Evolutionary conservation across 1,284 basidiomycete genomes (phyloP).

Genomic region (Ustilago curta): DNA sequence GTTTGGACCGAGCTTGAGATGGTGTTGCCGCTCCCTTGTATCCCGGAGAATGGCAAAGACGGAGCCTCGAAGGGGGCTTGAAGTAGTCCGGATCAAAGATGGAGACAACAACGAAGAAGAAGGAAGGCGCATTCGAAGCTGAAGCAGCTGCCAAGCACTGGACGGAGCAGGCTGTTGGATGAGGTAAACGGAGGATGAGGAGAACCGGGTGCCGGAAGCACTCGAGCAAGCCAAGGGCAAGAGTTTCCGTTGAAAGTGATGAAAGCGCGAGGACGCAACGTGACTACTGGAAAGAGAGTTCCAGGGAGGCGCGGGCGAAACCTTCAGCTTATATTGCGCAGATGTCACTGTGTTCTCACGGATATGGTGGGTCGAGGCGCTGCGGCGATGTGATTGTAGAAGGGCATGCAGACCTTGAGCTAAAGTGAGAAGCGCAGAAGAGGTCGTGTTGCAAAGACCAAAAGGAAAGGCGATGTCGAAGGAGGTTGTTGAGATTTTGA

Average conservation of each 20-base stretch:
- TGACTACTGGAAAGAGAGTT: conserved; percentile 34
- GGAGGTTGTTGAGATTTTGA: background rate
- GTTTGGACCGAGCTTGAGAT: conserved; percentile 13
- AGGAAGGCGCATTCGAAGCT: conserved; percentile 3
- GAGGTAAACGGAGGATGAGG: conserved; percentile 18
- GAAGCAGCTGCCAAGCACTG: background rate
- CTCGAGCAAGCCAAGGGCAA: background rate
- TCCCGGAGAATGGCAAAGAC: background rate
- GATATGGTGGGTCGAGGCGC: conserved; percentile 15
- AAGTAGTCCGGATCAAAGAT: background rate
- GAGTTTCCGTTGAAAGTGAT: conserved; percentile 6
- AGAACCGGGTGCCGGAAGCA: conserved; percentile 1
- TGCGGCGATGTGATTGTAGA: conserved; percentile 31
- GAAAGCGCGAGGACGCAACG: conserved; percentile 9
- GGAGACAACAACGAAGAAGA: conserved; percentile 6
- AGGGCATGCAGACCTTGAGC: conserved; percentile 23
- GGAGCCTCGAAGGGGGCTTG: background rate
- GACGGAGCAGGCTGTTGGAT: conserved; percentile 5
- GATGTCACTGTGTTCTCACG: conserved; percentile 14
- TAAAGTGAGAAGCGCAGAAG: background rate
- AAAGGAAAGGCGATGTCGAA: conserved; percentile 9
- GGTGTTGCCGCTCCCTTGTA: conserved; percentile 3
- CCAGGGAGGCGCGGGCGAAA: conserved; percentile 11
- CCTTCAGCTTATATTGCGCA: conserved; percentile 25
- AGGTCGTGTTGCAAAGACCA: background rate